Evolutionary conservation across 169 alveolate species (phyloP).

Genomic region (Plasmodium sp.): DNA sequence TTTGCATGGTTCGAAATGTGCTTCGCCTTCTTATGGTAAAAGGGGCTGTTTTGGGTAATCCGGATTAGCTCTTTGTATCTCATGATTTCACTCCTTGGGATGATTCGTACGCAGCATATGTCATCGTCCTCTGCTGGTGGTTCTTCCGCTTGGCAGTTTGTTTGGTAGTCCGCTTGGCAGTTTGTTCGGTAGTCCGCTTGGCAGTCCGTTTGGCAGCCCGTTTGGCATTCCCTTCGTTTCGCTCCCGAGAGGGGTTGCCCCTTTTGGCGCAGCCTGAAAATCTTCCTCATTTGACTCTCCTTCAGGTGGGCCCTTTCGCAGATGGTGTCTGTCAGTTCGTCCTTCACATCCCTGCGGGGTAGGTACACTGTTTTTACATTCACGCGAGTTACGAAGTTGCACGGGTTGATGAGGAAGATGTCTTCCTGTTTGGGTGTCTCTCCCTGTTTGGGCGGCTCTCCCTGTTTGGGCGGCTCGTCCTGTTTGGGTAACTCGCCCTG

Average conservation of each 20-base stretch:
- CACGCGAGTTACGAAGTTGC: slow-evolving; percentile 64
- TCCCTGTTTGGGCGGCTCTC: no score
- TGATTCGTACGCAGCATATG: slow-evolving; percentile 20
- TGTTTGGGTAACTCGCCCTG: no score
- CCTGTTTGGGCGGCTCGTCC: no score
- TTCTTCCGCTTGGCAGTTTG: neutral
- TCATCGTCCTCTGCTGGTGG: neutral
- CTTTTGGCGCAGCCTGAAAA: neutral
- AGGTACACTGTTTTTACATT: slow-evolving; percentile 61
- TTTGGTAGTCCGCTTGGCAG: no score
- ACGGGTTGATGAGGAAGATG: slow-evolving; percentile 40
- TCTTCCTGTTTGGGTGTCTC: neutral
- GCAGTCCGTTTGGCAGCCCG: no score
- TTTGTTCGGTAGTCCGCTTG: no score
- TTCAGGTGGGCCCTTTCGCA: neutral
- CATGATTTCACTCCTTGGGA: slow-evolving; percentile 58
- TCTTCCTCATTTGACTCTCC: neutral
- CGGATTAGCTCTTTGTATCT: slow-evolving; percentile 63
- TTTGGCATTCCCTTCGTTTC: no score
- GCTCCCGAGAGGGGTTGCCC: neutral
- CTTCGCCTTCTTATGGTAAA: slow-evolving; percentile 62
- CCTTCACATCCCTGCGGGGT: neutral
- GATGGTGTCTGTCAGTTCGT: neutral
- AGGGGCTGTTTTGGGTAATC: slow-evolving; percentile 46
- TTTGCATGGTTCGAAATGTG: slow-evolving; percentile 3